Percentiles rank a stretch among this genome's conserved stretches.
Evolutionary conservation across 2,329 filamentous ascomycete genomes (phyloP).

Genomic region (Fusarium dlaminii): DNA sequence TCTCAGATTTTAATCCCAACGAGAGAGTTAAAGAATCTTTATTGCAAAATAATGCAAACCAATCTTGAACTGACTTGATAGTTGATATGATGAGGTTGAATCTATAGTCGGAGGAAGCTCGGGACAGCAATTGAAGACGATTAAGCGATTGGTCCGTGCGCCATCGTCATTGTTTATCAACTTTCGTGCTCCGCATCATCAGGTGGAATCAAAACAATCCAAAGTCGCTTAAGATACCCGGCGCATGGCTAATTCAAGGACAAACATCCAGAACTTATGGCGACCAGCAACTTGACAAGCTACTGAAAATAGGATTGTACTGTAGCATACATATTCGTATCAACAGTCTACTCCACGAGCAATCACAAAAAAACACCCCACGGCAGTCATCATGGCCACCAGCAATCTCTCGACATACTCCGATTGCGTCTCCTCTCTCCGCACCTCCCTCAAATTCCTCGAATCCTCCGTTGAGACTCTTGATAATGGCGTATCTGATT

Average conservation of each 20-base stretch:
- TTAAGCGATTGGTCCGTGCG: slow-evolving; percentile 19
- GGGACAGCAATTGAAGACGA: background rate
- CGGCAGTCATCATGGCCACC: slow-evolving; percentile 33
- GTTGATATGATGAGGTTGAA: background rate
- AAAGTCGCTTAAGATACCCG: background rate
- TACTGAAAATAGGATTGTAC: background rate
- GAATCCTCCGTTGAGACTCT: slow-evolving; percentile 68
- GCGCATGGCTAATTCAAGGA: background rate
- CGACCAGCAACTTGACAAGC: no score
- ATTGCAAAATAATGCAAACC: background rate
- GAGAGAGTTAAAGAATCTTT: background rate
- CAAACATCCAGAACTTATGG: background rate
- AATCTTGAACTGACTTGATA: background rate
- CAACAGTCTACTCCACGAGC: slow-evolving; percentile 13
- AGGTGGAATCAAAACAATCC: slow-evolving; percentile 11
- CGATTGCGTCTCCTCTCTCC: slow-evolving; percentile 69
- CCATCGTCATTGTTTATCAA: slow-evolving; percentile 18
- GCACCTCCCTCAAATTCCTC: slow-evolving; percentile 68
- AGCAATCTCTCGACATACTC: slow-evolving; percentile 54
- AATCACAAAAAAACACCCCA: slow-evolving; percentile 1
- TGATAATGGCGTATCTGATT: slow-evolving; percentile 65
- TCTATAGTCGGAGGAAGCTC: slow-evolving; percentile 8
- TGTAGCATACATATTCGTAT: background rate
- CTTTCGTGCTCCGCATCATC: background rate
- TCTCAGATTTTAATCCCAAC: rapidly evolving